phyloP scores from a whole-genome alignment of 495 filamentous ascomycete genomes.

The Daldinia concentrica region DNA sequence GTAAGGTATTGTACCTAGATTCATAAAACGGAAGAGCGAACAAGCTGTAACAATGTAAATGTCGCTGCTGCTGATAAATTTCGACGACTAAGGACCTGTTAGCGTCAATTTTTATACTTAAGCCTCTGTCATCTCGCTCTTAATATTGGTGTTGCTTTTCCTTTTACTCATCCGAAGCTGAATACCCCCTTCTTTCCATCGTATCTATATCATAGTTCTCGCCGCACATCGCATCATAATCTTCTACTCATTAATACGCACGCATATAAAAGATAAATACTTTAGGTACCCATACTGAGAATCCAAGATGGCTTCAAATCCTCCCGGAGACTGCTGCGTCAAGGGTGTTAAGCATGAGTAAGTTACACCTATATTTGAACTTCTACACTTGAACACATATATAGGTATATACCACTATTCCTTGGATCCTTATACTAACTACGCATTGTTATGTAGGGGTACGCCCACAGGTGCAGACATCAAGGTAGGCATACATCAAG shows the following conservation, averaged over 20 bases:
- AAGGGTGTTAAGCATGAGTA: conserved; percentile 58
- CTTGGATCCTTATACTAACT: not conserved
- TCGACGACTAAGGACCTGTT: not conserved
- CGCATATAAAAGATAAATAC: not conserved
- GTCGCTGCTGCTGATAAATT: not conserved
- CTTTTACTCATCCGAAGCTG: not conserved
- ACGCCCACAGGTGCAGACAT: conserved; percentile 53
- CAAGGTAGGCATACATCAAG: conserved; percentile 57
- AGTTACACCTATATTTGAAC: conserved; percentile 29
- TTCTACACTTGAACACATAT: no score
- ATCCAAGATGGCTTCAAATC: conserved; percentile 65
- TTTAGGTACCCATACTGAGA: not conserved
- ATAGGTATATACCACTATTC: no score
- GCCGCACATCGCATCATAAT: not conserved
- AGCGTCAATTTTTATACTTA: conserved; percentile 2
- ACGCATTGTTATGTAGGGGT: conserved; percentile 40
- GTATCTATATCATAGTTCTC: not conserved
- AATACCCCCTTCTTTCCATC: not conserved
- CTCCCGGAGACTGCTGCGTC: conserved; percentile 65
- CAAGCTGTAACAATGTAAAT: not conserved
- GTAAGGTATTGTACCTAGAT: no score
- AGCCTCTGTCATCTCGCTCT: not conserved
- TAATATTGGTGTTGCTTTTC: no score
- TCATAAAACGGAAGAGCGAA: not conserved
- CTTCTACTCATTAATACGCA: not conserved